Conservation (phyloP, 2,329 filamentous ascomycete genomes). For the Verticillium nubilum region DNA sequence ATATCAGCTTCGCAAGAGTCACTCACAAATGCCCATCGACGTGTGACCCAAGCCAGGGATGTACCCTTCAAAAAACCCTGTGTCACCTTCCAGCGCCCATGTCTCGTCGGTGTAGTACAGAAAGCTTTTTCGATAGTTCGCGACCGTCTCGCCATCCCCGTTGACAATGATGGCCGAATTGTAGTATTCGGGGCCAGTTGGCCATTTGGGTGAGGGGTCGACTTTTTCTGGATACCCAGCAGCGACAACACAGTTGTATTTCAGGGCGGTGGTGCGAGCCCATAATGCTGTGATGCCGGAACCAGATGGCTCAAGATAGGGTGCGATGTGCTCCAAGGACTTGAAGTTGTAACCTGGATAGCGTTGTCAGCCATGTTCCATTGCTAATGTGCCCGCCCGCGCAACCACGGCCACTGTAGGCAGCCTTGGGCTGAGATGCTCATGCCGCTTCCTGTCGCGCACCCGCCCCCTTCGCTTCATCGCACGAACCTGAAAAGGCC, state of each 20-base stretch:
- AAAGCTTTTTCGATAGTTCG: conserved; percentile 55
- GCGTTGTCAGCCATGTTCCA: not conserved
- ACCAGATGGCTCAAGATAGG: conserved; percentile 61
- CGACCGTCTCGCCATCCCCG: conserved; percentile 52
- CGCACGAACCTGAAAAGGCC: conserved; percentile 60
- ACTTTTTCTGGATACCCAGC: conserved; percentile 71
- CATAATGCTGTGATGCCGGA: conserved; percentile 65
- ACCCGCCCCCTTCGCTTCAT: not conserved
- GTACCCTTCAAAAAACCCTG: conserved; percentile 37
- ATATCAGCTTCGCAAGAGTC: not conserved
- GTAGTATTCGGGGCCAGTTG: conserved; percentile 47
- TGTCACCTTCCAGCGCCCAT: conserved; percentile 47
- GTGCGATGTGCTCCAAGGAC: conserved; percentile 60
- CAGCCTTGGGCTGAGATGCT: not conserved
- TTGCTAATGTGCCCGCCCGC: not conserved
- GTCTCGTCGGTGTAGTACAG: conserved; percentile 53
- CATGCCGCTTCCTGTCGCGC: not conserved
- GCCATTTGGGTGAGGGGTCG: conserved; percentile 44
- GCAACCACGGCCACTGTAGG: not conserved
- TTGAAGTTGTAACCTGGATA: conserved; percentile 69
- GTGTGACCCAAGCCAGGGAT: conserved; percentile 38
- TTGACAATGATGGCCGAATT: conserved; percentile 51
- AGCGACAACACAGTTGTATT: conserved; percentile 61
- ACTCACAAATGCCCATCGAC: conserved; percentile 47
- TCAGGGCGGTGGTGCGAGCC: conserved; percentile 62